phyloP scores from a whole-genome alignment of 1,284 basidiomycete species.

The Sanghuangporus weigelae region DNA sequence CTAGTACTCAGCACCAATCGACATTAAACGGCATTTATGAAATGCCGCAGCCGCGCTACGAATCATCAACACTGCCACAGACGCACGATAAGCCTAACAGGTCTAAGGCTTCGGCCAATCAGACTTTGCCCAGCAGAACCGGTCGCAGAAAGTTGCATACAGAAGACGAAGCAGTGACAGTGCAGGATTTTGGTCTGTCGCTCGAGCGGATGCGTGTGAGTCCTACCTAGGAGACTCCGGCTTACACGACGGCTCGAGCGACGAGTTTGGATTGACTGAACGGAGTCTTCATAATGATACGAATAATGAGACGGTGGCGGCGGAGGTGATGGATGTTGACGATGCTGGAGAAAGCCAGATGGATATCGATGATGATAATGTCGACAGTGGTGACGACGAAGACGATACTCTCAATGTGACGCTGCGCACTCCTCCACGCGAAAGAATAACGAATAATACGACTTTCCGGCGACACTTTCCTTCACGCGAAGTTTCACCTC shows the following conservation, averaged over 20 bases:
- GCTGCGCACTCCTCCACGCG: slow-evolving; percentile 49
- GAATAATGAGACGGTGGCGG: neutral
- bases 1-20: slow-evolving; percentile 7
- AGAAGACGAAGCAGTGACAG: slow-evolving; percentile 4
- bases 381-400: slow-evolving; percentile 28
- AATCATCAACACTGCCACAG: neutral
- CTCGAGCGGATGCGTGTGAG: slow-evolving; percentile 56
- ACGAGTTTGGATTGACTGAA: slow-evolving; percentile 24
- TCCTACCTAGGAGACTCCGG: slow-evolving; percentile 40
- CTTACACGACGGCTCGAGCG: slow-evolving; percentile 57
- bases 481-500: neutral
- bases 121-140: slow-evolving; percentile 14
- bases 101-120: slow-evolving; percentile 10
- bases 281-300: slow-evolving; percentile 11
- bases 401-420: slow-evolving; percentile 60
- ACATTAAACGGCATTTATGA: slow-evolving; percentile 4
- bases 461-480: neutral
- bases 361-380: neutral
- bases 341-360: slow-evolving; percentile 11
- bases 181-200: slow-evolving; percentile 55
- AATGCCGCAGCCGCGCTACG: neutral
- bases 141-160: slow-evolving; percentile 5
- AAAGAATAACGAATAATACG: neutral
- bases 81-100: neutral
- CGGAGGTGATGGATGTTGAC: slow-evolving; percentile 1